A percentile compares a stretch with the other conserved stretches of the same genome.
phyloP scores from a whole-genome alignment of 768 basidiomycete species.

The Tulasnella sp. region DNA sequence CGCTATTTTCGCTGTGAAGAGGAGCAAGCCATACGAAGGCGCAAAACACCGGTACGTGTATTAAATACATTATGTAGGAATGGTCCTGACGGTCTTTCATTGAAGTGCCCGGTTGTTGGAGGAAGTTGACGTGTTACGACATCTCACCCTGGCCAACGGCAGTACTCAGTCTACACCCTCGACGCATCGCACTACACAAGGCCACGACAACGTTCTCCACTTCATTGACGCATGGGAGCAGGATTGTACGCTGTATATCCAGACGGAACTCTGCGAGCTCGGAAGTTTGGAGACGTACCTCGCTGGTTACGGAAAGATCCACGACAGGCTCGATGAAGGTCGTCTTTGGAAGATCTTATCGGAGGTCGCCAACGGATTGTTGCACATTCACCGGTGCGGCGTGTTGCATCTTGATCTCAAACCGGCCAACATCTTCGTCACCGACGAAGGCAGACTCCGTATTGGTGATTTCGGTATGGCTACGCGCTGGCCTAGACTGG shows the following conservation, averaged over 20 bases:
- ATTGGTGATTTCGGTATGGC: conserved; percentile 99
- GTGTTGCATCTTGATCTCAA: conserved; percentile 96
- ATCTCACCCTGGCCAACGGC: conserved; percentile 46
- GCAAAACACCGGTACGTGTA: conserved; percentile 73
- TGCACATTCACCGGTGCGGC: conserved; percentile 82
- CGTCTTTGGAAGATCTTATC: conserved; percentile 94
- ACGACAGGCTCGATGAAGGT: conserved; percentile 83
- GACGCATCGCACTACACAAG: conserved; percentile 34
- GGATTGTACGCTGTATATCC: conserved; percentile 80
- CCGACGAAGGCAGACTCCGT: conserved; percentile 80
- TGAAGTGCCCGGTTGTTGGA: conserved; percentile 67
- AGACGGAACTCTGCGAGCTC: conserved; percentile 88
- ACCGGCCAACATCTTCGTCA: conserved; percentile 94
- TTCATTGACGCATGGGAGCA: conserved; percentile 98
- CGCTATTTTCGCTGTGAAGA: conserved; percentile 81
- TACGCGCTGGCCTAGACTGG: conserved; percentile 76
- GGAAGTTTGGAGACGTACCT: conserved; percentile 91
- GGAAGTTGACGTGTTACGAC: conserved; percentile 87
- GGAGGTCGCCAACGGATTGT: conserved; percentile 78
- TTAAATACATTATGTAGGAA: background rate
- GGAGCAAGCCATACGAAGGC: conserved; percentile 89
- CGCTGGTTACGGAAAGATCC: conserved; percentile 81
- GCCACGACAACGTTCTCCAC: conserved; percentile 77
- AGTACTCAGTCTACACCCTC: conserved; percentile 13
- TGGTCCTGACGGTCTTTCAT: background rate